phyloP scores from a whole-genome alignment of 345 rosid species.

The Zanthoxylum bungeanum region DNA sequence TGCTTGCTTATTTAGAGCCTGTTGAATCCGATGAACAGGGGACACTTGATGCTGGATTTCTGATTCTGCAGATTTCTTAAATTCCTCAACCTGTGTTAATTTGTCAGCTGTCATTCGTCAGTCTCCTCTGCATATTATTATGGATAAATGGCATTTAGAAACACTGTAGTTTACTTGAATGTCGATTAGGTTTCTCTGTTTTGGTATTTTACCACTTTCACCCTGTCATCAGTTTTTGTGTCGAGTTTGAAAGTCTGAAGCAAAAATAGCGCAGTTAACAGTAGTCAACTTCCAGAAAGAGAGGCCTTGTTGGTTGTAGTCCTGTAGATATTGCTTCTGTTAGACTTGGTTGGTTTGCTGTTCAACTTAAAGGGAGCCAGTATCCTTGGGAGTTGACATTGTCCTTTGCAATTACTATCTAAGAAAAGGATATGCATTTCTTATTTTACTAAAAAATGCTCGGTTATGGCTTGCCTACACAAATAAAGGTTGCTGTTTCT shows the following conservation, averaged over 20 bases:
- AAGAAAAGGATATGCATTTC: neutral
- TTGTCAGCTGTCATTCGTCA: neutral
- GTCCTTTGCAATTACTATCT: neutral
- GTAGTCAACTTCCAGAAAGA: neutral
- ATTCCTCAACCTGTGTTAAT: neutral
- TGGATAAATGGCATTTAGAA: neutral
- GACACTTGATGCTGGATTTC: neutral
- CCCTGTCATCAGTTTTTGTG: neutral
- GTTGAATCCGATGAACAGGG: neutral
- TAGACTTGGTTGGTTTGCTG: neutral
- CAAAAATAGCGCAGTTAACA: neutral
- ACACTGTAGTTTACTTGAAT: neutral
- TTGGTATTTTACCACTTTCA: neutral
- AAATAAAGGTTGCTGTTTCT: neutral
- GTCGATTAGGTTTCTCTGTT: neutral
- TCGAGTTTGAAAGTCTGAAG: neutral
- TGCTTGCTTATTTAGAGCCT: neutral
- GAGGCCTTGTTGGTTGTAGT: neutral
- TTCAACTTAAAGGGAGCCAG: neutral
- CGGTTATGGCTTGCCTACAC: neutral
- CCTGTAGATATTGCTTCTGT: neutral
- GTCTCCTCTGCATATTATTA: too few species aligned
- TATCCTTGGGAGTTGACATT: neutral
- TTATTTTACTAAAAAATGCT: neutral
- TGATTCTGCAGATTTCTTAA: too few species aligned